Conservation (phyloP, 441 rosid species). For the Codiaeum variegatum region DNA sequence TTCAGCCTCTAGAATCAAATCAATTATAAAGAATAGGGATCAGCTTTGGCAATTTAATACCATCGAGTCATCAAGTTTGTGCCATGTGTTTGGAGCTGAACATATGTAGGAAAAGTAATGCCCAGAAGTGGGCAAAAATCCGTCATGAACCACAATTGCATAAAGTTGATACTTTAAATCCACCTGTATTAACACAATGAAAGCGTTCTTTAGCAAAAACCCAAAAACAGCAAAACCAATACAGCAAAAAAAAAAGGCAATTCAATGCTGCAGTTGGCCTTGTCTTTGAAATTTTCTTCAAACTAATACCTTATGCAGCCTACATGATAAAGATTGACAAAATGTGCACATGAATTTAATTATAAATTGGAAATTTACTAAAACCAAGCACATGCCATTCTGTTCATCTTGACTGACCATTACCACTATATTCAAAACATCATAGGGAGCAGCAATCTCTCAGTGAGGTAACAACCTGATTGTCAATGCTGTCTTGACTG, state of each 20-base stretch:
- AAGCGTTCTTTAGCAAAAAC: background rate
- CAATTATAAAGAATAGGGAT: constrained; percentile 5
- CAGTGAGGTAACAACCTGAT: constrained; percentile 19
- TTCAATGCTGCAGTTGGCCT: background rate
- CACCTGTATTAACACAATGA: constrained; percentile 32
- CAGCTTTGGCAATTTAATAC: constrained; percentile 31
- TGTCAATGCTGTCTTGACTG: constrained; percentile 34
- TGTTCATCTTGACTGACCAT: constrained; percentile 3
- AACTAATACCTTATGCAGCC: background rate
- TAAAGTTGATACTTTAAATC: constrained; percentile 57
- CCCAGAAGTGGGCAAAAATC: constrained; percentile 51
- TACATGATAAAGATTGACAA: background rate
- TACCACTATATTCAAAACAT: background rate
- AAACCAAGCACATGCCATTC: background rate
- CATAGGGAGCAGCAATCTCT: background rate
- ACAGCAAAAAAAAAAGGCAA: background rate
- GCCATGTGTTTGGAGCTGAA: constrained; percentile 69
- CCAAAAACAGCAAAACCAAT: background rate
- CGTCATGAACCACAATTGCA: constrained; percentile 73
- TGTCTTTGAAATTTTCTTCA: background rate
- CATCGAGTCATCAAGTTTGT: constrained; percentile 56
- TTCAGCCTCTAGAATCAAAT: constrained; percentile 8
- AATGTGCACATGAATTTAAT: background rate
- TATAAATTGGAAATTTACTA: background rate
- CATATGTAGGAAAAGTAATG: constrained; percentile 67